phyloP scores from a whole-genome alignment of 176 grass and related monocot genomes.

The Rhynchospora breviuscula region DNA sequence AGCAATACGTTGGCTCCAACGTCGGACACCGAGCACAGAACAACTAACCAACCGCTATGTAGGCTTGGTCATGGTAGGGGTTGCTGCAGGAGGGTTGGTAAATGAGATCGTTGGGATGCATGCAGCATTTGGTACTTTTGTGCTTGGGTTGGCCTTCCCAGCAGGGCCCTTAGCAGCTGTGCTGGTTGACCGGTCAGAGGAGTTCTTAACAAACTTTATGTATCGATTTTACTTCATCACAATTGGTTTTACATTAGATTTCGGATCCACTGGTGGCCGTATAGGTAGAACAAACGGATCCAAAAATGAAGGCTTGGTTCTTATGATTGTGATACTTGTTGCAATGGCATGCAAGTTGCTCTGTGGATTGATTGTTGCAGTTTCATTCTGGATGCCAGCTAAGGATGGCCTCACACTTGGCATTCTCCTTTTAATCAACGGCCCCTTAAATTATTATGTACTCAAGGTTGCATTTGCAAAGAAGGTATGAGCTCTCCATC shows the following conservation, averaged over 20 bases:
- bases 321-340: neutral
- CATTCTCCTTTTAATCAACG: slow-evolving; percentile 27
- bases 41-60: slow-evolving; percentile 8
- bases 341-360: slow-evolving; percentile 22
- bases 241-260: neutral
- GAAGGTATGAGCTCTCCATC: neutral
- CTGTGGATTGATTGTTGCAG: neutral
- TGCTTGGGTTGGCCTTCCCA: slow-evolving; percentile 18
- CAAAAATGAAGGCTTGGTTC: neutral
- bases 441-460: slow-evolving; percentile 27
- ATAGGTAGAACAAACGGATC: neutral
- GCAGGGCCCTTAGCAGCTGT: slow-evolving; percentile 17
- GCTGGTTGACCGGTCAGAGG: slow-evolving; percentile 5
- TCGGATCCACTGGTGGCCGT: neutral
- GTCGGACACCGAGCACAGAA: neutral
- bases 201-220: slow-evolving; percentile 21
- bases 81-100: slow-evolving; percentile 1
- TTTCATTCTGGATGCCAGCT: slow-evolving; percentile 20
- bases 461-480: slow-evolving; percentile 9
- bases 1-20: neutral
- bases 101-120: slow-evolving; percentile 25
- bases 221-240: slow-evolving; percentile 21
- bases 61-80: slow-evolving; percentile 16
- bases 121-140: slow-evolving; percentile 16
- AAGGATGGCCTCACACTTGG: slow-evolving; percentile 32